Evolutionary conservation across 116 monocot species (phyloP).

Genomic region (Cymodocea nodosa): DNA sequence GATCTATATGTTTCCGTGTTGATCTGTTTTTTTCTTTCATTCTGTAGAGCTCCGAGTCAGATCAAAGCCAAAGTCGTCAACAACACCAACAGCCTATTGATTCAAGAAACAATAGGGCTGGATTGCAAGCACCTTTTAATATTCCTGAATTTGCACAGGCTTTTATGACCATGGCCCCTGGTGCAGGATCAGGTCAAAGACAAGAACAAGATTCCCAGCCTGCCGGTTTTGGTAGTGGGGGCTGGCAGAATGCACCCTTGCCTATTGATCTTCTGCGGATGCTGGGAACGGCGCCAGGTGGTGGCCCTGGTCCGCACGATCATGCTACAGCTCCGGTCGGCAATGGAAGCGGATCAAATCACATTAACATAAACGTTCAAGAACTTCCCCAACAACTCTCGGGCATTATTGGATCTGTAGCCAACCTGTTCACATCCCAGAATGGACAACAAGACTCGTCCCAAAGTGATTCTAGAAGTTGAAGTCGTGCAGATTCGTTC

Average conservation of each 20-base stretch:
- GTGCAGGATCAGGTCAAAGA: slow-evolving; percentile 3
- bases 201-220: not conserved
- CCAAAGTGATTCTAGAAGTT: not conserved
- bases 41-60: slow-evolving; percentile 3
- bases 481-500: not conserved
- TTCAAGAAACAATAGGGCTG: not conserved
- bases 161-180: slow-evolving; percentile 4
- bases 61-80: not conserved
- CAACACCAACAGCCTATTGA: not conserved
- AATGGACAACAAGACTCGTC: not conserved
- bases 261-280: slow-evolving; percentile 8
- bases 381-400: slow-evolving; percentile 5
- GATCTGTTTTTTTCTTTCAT: not conserved
- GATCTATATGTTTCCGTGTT: not conserved
- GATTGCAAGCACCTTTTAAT: slow-evolving; percentile 8
- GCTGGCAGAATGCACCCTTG: not conserved
- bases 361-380: slow-evolving; percentile 5
- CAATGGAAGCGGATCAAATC: not conserved
- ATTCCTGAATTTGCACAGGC: not conserved
- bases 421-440: not conserved
- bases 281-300: slow-evolving; percentile 6
- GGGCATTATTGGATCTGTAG: slow-evolving; percentile 5
- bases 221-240: slow-evolving; percentile 2
- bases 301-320: slow-evolving; percentile 2
- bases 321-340: not conserved